Percentiles rank a stretch among this genome's conserved stretches.
These are phyloP conservation scores for Halophytophthora batemanensis DNA, from an alignment of 352 stramenopile species.

Conservation along the genomic window DNA sequence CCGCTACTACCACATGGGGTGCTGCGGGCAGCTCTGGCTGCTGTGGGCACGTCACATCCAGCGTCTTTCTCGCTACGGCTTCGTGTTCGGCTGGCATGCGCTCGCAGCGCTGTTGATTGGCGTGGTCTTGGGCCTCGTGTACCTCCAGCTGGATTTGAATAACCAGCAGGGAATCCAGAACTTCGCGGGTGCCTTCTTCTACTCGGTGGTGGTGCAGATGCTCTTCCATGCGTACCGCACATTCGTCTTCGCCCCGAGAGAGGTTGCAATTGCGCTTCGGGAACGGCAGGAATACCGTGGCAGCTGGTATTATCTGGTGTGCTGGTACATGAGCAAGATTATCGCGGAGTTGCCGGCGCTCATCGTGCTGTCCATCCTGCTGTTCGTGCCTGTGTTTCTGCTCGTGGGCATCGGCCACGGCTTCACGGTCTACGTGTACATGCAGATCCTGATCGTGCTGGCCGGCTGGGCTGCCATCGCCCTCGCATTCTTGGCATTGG, in stretches of 20 bases:
- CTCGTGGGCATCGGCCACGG: conserved; percentile 40
- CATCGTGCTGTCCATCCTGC: conserved; percentile 34
- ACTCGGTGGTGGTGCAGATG: conserved; percentile 43
- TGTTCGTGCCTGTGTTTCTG: conserved; percentile 40
- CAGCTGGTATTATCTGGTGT: conserved; percentile 36
- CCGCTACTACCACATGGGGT: conserved; percentile 29
- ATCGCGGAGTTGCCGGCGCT: conserved; percentile 35
- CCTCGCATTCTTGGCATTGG: conserved; percentile 33
- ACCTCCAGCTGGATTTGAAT: conserved; percentile 39
- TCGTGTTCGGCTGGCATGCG: conserved; percentile 39
- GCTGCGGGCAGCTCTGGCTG: conserved; percentile 28
- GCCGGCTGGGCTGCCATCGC: conserved; percentile 28
- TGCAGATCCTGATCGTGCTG: conserved; percentile 46
- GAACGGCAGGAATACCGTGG: conserved; percentile 41
- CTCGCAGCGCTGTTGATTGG: conserved; percentile 45
- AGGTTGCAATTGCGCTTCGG: conserved; percentile 37
- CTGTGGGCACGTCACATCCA: conserved; percentile 32
- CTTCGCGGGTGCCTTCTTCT: conserved; percentile 51
- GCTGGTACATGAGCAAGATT: conserved; percentile 48
- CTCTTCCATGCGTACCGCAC: conserved; percentile 37
- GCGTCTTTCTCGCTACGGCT: conserved; percentile 40
- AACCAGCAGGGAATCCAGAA: conserved; percentile 52
- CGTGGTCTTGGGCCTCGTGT: conserved; percentile 41
- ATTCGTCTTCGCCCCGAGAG: conserved; percentile 36
- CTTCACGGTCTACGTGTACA: conserved; percentile 39